Conservation (phyloP, 2,329 filamentous ascomycete genomes). For the Xylariaceae sp. region DNA sequence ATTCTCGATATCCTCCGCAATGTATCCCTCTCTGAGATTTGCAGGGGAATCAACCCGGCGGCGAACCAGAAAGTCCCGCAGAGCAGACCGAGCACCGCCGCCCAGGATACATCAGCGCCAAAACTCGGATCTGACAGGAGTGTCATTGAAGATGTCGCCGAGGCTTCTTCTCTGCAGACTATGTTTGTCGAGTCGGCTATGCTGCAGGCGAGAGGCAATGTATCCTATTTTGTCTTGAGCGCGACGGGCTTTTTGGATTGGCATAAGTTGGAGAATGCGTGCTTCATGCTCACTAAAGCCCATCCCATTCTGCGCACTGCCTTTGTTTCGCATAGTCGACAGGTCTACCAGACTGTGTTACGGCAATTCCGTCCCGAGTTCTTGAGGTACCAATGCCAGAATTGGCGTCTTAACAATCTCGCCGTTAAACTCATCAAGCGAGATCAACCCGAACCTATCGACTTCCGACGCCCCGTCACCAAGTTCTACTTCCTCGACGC, state of each 20-base stretch:
- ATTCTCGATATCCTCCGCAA: constrained; percentile 42
- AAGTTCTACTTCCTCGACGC: constrained; percentile 49
- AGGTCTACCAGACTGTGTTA: constrained; percentile 47
- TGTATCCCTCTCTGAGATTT: constrained; percentile 42
- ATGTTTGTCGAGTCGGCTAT: constrained; percentile 46
- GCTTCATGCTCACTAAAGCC: constrained; percentile 39
- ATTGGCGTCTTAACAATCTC: constrained; percentile 36
- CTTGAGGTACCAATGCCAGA: constrained; percentile 38
- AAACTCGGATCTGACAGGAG: constrained; percentile 40
- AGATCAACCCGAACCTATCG: constrained; percentile 38
- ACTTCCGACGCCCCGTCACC: constrained; percentile 43
- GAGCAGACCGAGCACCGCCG: constrained; percentile 31
- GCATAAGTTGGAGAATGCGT: constrained; percentile 44
- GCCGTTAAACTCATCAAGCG: constrained; percentile 40
- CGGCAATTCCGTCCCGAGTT: constrained; percentile 43
- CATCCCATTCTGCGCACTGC: constrained; percentile 53
- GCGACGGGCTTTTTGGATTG: constrained; percentile 42
- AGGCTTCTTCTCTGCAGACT: constrained; percentile 46
- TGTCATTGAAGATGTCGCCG: constrained; percentile 44
- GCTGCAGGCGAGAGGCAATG: constrained; percentile 40
- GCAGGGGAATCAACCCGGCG: constrained; percentile 33
- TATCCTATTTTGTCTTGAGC: constrained; percentile 46
- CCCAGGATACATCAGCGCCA: constrained; percentile 39
- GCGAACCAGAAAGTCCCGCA: constrained; percentile 20
- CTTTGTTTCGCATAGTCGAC: constrained; percentile 45